A percentile compares a stretch with the other conserved stretches of the same genome.
These are phyloP conservation scores for Neohortaea acidophila DNA, from an alignment of 495 filamentous ascomycete genomes.

Conservation along the genomic window DNA sequence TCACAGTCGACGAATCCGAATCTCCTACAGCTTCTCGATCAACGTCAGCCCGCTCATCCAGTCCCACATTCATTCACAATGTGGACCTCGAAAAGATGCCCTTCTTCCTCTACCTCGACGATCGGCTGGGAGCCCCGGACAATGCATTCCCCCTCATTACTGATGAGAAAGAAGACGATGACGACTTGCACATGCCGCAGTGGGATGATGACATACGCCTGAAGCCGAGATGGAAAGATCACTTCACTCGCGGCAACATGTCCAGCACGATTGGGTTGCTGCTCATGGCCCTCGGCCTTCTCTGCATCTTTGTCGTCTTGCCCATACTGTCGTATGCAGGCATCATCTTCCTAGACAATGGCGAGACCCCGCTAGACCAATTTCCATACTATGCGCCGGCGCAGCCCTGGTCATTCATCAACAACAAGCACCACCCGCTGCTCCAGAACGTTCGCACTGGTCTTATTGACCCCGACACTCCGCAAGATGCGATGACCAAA, in stretches of 20 bases:
- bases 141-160: constrained; percentile 29
- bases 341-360: constrained; percentile 17
- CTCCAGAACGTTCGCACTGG: constrained; percentile 19
- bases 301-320: constrained; percentile 32
- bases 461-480: constrained; percentile 24
- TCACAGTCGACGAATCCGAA: no score
- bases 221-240: constrained; percentile 29
- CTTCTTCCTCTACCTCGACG: constrained; percentile 27
- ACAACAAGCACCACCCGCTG: constrained; percentile 26
- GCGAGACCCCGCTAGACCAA: constrained; percentile 22
- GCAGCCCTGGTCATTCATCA: constrained; percentile 28
- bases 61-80: constrained; percentile 14
- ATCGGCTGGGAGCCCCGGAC: constrained; percentile 28
- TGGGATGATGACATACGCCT: constrained; percentile 32
- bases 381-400: no score
- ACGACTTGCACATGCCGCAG: constrained; percentile 34
- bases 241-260: constrained; percentile 27
- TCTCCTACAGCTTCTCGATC: no score
- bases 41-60: no score
- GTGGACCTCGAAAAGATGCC: constrained; percentile 20
- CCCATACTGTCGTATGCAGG: constrained; percentile 30
- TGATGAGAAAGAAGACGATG: constrained; percentile 34
- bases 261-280: constrained; percentile 29
- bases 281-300: constrained; percentile 30
- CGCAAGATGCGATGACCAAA: constrained; percentile 15